Base-by-base conservation (phyloP, 1,284 basidiomycete species). In the Athelia psychrophila region DNA sequence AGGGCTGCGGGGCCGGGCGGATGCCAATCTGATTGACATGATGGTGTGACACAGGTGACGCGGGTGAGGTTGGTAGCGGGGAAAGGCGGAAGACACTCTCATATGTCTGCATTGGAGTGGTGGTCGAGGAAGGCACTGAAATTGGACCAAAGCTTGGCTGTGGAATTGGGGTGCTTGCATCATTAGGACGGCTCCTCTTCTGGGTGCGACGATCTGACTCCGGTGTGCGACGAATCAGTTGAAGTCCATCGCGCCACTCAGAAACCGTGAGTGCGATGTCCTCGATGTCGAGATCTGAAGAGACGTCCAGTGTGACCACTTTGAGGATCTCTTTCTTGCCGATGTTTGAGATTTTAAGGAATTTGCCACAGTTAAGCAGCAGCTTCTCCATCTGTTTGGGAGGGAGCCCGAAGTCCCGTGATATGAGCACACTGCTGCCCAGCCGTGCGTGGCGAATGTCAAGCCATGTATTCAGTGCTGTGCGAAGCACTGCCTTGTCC, bases 361-460 rank as follows among this genome's bases (percentile, higher is more conserved):
- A 55, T 0, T 35, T 24, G 2, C 38, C 44, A 8, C 45, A 47
- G 13, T 36, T 20, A 15, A 44, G 40, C 2, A 55, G 47, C 5
- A 59, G 48, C 13, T 47, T 52, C n/a, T 57, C 47, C 16, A 59
- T 33, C 49, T 54, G 51, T 27, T 55, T 57, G 2, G 49, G 51
- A 0, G 58, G 58, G 9, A 59, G 51, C 16, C 49, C 36, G 22
- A 35, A 18, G 2, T 10, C 25, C 16, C 25, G 23, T 18, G 38
- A 54, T 13, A 40, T 51, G 25, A 40, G 51, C 19, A 24, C 25
- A 49, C 45, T 49, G 19, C 19, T 13, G 6, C 44, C 40, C 3
- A 16, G 23, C 8, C 18, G 10, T 3, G 22, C 35, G 27, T 53
- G 25, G 25, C 18, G 4, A 18, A 30, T 0, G 16, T 49, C 30